These are phyloP conservation scores for Venustampulla echinocandica DNA, from an alignment of 495 filamentous ascomycete genomes.

Conservation along the genomic window DNA sequence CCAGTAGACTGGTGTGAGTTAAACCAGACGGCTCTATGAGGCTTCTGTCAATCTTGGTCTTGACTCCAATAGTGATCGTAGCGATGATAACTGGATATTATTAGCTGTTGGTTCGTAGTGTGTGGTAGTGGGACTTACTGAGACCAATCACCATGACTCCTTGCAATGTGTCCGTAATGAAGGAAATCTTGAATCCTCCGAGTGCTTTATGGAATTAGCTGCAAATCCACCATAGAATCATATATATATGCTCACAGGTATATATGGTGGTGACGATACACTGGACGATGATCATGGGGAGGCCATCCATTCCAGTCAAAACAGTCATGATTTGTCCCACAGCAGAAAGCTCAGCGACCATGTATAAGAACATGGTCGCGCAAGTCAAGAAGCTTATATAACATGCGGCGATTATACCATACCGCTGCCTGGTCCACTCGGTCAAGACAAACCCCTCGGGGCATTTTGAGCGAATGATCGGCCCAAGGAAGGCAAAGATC, in stretches of 20 bases:
- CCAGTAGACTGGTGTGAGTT: slow-evolving; percentile 50
- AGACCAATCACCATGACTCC: slow-evolving; percentile 62
- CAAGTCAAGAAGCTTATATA: slow-evolving; percentile 64
- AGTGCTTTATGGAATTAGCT: slow-evolving; percentile 39
- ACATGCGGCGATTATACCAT: slow-evolving; percentile 52
- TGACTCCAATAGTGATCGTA: slow-evolving; percentile 60
- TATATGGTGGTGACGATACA: slow-evolving; percentile 67
- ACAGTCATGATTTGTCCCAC: slow-evolving; percentile 62
- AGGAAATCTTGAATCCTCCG: slow-evolving; percentile 69
- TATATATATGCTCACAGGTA: slow-evolving; percentile 47
- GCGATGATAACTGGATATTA: slow-evolving; percentile 48
- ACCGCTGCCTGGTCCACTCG: slow-evolving; percentile 69
- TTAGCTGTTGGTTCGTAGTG: neutral
- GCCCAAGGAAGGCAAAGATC: slow-evolving; percentile 58
- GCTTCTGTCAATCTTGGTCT: slow-evolving; percentile 58
- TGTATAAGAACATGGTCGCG: slow-evolving; percentile 72
- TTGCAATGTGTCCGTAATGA: slow-evolving; percentile 71
- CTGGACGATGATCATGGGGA: slow-evolving; percentile 67
- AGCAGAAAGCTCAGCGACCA: slow-evolving; percentile 69
- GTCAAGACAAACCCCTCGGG: slow-evolving; percentile 72
- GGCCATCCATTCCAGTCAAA: slow-evolving; percentile 61
- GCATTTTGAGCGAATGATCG: slow-evolving; percentile 63
- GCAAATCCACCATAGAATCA: neutral
- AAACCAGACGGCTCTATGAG: slow-evolving; percentile 54
- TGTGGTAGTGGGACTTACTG: slow-evolving; percentile 8